phyloP scores from a whole-genome alignment of 495 filamentous ascomycete species.

The Xylaria bambusicola region DNA sequence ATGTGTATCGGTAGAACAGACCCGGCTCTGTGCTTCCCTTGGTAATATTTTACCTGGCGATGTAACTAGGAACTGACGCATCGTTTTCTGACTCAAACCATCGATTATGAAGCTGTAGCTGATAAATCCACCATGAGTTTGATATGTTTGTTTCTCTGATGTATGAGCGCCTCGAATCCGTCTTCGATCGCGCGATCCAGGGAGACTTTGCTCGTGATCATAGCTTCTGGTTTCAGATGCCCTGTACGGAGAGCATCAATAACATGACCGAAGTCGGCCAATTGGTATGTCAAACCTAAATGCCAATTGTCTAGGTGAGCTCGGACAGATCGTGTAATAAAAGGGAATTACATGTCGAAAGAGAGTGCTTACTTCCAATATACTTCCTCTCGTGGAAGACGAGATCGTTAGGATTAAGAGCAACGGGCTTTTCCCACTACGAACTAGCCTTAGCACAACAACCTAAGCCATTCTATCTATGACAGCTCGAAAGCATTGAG shows the following conservation, averaged over 20 bases:
- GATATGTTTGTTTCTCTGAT: constrained; percentile 60
- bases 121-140: constrained; percentile 55
- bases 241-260: constrained; percentile 56
- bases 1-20: no score
- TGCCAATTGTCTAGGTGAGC: neutral
- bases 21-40: no score
- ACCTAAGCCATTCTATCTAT: neutral
- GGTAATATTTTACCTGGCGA: no score
- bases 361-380: constrained; percentile 29
- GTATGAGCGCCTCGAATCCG: constrained; percentile 56
- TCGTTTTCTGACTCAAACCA: no score
- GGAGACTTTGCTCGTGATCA: constrained; percentile 60
- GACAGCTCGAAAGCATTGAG: neutral
- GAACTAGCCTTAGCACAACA: neutral
- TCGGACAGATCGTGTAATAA: neutral
- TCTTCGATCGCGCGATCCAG: constrained; percentile 59
- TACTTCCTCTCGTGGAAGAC: constrained; percentile 51
- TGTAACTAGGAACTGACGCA: no score
- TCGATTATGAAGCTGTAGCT: no score
- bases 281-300: constrained; percentile 28
- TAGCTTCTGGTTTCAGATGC: constrained; percentile 52
- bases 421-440: constrained; percentile 54
- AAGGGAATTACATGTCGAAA: neutral
- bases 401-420: constrained; percentile 50
- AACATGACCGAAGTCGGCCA: constrained; percentile 56